phyloP scores from a whole-genome alignment of 352 stramenopile genomes.

The Pythium angustatum region DNA sequence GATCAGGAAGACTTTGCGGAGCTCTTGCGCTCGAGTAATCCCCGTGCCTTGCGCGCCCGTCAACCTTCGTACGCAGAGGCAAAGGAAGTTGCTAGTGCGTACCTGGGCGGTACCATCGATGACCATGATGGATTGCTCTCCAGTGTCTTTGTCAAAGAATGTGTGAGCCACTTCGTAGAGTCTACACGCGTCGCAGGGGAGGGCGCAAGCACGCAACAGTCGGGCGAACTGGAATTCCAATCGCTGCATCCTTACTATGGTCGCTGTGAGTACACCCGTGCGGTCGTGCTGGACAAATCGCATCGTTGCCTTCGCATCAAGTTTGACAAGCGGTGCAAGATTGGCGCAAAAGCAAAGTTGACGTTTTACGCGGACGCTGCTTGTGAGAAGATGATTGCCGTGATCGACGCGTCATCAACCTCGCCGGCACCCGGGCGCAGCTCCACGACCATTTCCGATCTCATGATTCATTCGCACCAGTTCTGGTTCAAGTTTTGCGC shows the following conservation, averaged over 20 bases:
- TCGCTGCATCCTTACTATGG: slow-evolving; percentile 87
- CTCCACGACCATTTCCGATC: slow-evolving; percentile 35
- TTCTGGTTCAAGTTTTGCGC: slow-evolving; percentile 86
- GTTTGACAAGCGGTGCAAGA: slow-evolving; percentile 77
- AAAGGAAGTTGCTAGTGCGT: slow-evolving; percentile 56
- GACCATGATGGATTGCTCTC: slow-evolving; percentile 67
- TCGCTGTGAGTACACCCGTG: slow-evolving; percentile 74
- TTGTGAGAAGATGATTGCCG: slow-evolving; percentile 58
- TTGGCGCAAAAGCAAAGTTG: slow-evolving; percentile 70
- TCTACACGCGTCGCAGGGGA: slow-evolving; percentile 74
- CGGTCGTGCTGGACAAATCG: slow-evolving; percentile 48
- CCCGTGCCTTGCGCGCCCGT: slow-evolving; percentile 28
- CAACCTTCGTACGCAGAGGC: slow-evolving; percentile 65
- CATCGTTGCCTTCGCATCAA: slow-evolving; percentile 72
- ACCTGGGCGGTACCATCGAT: slow-evolving; percentile 49
- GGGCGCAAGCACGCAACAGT: slow-evolving; percentile 19
- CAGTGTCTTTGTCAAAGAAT: slow-evolving; percentile 81
- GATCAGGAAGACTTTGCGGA: slow-evolving; percentile 31
- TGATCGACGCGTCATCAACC: slow-evolving; percentile 52
- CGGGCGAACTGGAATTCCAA: slow-evolving; percentile 54
- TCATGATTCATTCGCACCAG: slow-evolving; percentile 70
- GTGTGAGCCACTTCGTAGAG: slow-evolving; percentile 82
- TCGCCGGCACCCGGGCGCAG: slow-evolving; percentile 4
- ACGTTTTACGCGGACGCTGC: slow-evolving; percentile 69
- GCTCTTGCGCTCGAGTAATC: slow-evolving; percentile 6